A percentile compares a stretch with the other conserved stretches of the same genome.
These are phyloP conservation scores for Ogataea kodamae DNA, from an alignment of 805 yeast genomes.

Conservation along the genomic window DNA sequence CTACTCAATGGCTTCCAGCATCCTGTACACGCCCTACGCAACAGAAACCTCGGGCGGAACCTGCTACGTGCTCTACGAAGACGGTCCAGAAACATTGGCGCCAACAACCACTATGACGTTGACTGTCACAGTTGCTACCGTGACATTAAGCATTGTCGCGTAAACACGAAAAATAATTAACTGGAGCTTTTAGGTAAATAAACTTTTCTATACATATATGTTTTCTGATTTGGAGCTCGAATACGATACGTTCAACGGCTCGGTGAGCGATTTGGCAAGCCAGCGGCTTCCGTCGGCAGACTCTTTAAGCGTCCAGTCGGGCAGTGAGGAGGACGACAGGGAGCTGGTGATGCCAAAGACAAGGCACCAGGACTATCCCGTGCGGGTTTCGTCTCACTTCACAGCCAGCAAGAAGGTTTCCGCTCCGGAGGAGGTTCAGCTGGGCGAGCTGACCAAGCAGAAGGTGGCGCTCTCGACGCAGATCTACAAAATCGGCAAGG, in stretches of 20 bases:
- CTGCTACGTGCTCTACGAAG: slow-evolving; percentile 36
- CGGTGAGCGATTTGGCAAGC: slow-evolving; percentile 27
- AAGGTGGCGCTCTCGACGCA: slow-evolving; percentile 20
- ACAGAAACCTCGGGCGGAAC: slow-evolving; percentile 32
- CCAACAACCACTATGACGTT: slow-evolving; percentile 35
- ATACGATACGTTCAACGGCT: slow-evolving; percentile 33
- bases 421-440: slow-evolving; percentile 14
- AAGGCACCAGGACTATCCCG: slow-evolving; percentile 15
- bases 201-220: slow-evolving; percentile 9
- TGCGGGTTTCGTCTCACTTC: slow-evolving; percentile 26
- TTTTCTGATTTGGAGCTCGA: slow-evolving; percentile 29
- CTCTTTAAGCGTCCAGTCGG: slow-evolving; percentile 22
- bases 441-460: slow-evolving; percentile 18
- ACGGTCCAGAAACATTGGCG: slow-evolving; percentile 21
- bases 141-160: slow-evolving; percentile 23
- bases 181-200: slow-evolving; percentile 7
- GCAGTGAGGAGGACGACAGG: slow-evolving; percentile 21
- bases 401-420: slow-evolving; percentile 22
- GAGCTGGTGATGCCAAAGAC: slow-evolving; percentile 19
- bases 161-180: slow-evolving; percentile 10
- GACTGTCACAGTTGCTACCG: slow-evolving; percentile 34
- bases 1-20: slow-evolving; percentile 23
- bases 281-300: slow-evolving; percentile 13
- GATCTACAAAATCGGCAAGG: slow-evolving; percentile 30
- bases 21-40: slow-evolving; percentile 32